These are phyloP conservation scores for Phytopythium cucurbitacearum DNA, from an alignment of 352 stramenopile species.

Conservation along the genomic window DNA sequence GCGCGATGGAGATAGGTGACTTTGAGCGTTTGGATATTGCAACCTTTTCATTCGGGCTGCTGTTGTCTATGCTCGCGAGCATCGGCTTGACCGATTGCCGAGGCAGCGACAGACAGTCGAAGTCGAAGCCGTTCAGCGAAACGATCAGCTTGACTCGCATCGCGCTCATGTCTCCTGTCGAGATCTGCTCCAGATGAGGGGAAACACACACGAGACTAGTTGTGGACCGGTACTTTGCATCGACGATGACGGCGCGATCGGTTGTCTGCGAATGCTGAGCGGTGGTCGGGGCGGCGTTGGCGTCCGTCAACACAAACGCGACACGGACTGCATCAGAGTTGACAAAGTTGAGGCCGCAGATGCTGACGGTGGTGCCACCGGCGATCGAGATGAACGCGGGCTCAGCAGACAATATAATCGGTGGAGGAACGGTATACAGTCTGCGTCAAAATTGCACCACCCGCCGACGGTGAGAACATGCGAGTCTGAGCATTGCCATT, in stretches of 20 bases:
- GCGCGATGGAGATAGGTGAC: background rate
- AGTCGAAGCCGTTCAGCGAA: conserved; percentile 51
- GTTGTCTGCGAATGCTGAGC: background rate
- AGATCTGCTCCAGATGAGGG: conserved; percentile 24
- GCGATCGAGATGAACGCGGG: conserved; percentile 36
- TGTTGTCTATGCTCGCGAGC: background rate
- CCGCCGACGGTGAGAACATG: background rate
- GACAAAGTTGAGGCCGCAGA: conserved; percentile 54
- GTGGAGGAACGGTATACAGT: conserved; percentile 30
- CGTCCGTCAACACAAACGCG: conserved; percentile 27
- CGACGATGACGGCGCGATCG: conserved; percentile 28
- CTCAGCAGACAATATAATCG: conserved; percentile 32
- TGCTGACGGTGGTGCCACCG: conserved; percentile 29
- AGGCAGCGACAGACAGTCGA: conserved; percentile 55
- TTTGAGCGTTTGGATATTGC: background rate
- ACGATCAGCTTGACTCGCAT: conserved; percentile 35
- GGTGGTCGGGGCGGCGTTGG: background rate
- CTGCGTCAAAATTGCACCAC: background rate
- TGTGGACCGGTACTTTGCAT: conserved; percentile 47
- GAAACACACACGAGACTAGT: conserved; percentile 39
- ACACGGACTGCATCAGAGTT: conserved; percentile 34
- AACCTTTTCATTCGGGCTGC: background rate
- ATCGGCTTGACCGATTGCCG: conserved; percentile 13
- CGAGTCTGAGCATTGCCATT: background rate
- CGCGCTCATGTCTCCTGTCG: conserved; percentile 1